phyloP scores from a whole-genome alignment of 2,329 filamentous ascomycete species.

The Colletotrichum spaethianum region DNA sequence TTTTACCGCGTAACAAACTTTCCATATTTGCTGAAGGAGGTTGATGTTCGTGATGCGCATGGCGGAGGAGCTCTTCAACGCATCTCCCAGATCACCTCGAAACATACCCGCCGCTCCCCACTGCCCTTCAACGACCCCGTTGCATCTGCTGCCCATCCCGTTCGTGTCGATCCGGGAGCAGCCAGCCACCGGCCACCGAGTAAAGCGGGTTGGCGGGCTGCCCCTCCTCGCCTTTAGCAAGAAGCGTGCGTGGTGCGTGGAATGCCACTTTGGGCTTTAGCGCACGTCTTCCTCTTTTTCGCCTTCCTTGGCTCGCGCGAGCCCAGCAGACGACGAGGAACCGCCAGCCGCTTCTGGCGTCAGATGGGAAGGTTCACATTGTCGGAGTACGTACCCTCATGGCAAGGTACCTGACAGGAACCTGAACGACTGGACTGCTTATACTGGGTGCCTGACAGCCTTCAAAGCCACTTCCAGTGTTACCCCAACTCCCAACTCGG shows the following conservation, averaged over 20 bases:
- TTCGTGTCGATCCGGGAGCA: conserved; percentile 38
- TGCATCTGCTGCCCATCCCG: conserved; percentile 24
- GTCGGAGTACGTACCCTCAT: neutral
- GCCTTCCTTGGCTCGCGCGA: neutral
- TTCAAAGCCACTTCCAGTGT: conserved; percentile 25
- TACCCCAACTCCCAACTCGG: conserved; percentile 21
- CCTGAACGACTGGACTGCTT: neutral
- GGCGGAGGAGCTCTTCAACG: neutral
- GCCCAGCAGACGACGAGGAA: neutral
- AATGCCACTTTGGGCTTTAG: neutral
- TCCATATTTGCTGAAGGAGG: neutral
- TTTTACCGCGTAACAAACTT: neutral
- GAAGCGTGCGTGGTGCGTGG: neutral
- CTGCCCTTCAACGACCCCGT: conserved; percentile 27
- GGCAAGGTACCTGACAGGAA: conserved; percentile 19
- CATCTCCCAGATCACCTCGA: neutral
- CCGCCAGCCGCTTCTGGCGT: conserved; percentile 16
- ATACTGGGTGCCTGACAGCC: conserved; percentile 27
- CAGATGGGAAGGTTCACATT: conserved; percentile 10
- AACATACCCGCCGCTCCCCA: conserved; percentile 6
- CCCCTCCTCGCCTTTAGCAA: neutral
- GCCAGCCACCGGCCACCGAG: conserved; percentile 26
- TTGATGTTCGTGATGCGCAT: neutral
- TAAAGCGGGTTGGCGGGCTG: conserved; percentile 1
- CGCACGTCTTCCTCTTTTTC: neutral